A percentile compares a stretch with the other conserved stretches of the same genome.
Evolutionary conservation across 768 basidiomycete genomes (phyloP).

Genomic region (Nidularia pulvinata): DNA sequence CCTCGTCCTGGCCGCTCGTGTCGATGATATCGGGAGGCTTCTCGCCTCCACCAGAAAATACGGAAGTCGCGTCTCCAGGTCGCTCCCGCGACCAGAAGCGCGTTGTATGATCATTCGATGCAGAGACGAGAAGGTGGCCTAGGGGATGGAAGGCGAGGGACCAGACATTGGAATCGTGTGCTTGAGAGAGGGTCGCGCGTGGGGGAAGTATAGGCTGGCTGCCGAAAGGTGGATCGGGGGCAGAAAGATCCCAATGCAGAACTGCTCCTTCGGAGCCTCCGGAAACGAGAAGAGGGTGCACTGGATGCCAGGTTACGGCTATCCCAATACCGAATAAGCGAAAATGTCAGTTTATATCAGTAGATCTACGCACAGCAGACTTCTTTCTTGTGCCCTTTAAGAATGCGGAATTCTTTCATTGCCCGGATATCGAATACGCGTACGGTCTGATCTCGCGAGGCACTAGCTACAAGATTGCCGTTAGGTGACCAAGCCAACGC

Average conservation of each 20-base stretch:
- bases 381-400: conserved; percentile 98
- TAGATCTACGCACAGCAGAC: conserved; percentile 79
- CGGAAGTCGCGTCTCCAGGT: conserved; percentile 79
- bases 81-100: conserved; percentile 98
- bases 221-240: conserved; percentile 49
- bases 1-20: conserved; percentile 62
- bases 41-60: conserved; percentile 81
- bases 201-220: conserved; percentile 50
- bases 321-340: background rate
- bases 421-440: conserved; percentile 98
- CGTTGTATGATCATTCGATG: conserved; percentile 98
- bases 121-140: conserved; percentile 91
- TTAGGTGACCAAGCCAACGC: conserved; percentile 93
- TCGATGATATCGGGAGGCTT: conserved; percentile 76
- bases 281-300: conserved; percentile 89
- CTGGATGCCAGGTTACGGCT: conserved; percentile 97
- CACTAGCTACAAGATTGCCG: conserved; percentile 92
- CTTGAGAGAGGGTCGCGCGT: conserved; percentile 87
- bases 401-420: conserved; percentile 92
- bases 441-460: conserved; percentile 92
- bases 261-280: conserved; percentile 96
- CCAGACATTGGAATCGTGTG: conserved; percentile 99
- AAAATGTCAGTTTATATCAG: background rate
- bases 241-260: conserved; percentile 89
- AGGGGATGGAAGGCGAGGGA: conserved; percentile 94